Evolutionary conservation across 371 early-diverging fungal genomes (phyloP).

Genomic region (Mortierella sp.): DNA sequence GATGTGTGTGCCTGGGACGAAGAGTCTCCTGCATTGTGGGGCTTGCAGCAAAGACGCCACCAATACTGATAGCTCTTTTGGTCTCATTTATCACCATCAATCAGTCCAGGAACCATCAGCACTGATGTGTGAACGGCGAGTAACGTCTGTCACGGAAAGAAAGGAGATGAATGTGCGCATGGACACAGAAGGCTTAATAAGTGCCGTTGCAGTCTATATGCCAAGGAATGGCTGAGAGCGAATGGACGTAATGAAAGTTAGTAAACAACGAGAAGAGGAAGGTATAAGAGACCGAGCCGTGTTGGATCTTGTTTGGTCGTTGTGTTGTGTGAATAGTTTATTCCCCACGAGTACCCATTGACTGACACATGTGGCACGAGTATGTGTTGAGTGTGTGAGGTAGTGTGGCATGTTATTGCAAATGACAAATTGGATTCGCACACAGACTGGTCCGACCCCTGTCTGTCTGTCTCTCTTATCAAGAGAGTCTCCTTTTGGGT

Average conservation of each 20-base stretch:
- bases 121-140: neutral
- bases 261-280: neutral
- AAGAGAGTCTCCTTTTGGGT: neutral
- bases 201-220: neutral
- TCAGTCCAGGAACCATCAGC: neutral
- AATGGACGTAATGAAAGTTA: neutral
- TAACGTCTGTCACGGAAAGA: neutral
- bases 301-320: neutral
- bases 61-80: neutral
- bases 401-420: neutral
- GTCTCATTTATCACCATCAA: neutral
- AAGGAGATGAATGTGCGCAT: neutral
- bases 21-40: neutral
- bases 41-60: neutral
- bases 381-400: neutral
- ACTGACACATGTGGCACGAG: neutral
- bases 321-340: neutral
- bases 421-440: slow-evolving; percentile 14
- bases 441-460: neutral
- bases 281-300: neutral
- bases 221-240: neutral
- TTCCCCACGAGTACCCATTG: neutral
- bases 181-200: neutral
- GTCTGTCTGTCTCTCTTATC: neutral
- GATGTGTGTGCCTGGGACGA: neutral